phyloP scores from a whole-genome alignment of 306 rosid species.

The Prosopis cineraria region DNA sequence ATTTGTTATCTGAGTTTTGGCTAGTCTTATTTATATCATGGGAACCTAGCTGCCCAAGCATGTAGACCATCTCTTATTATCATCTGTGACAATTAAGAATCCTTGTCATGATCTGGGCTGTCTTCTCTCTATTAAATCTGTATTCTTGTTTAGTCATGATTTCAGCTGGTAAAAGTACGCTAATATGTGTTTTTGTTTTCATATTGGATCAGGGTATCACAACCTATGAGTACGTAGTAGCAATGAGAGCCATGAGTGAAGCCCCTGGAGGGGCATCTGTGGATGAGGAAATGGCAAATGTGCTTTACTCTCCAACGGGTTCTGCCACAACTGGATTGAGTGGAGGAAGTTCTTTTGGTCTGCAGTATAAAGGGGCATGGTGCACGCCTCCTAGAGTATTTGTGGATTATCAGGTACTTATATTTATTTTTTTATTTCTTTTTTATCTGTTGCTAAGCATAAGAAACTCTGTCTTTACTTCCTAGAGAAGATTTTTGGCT shows the following conservation, averaged over 20 bases:
- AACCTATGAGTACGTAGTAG: constrained; percentile 93
- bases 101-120: neutral
- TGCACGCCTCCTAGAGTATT: constrained; percentile 98
- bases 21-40: neutral
- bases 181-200: constrained; percentile 25
- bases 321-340: constrained; percentile 97
- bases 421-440: constrained; percentile 11
- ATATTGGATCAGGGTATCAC: constrained; percentile 82
- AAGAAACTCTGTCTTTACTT: constrained; percentile 22
- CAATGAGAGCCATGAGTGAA: constrained; percentile 96
- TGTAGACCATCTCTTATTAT: neutral
- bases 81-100: neutral
- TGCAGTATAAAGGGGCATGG: constrained; percentile 95
- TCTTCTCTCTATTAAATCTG: neutral
- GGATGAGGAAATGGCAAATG: constrained; percentile 74
- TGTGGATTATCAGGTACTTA: constrained; percentile 89
- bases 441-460: constrained; percentile 11
- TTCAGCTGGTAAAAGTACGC: constrained; percentile 21
- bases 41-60: neutral
- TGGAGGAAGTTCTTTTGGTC: constrained; percentile 94
- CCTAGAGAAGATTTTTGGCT: constrained; percentile 23
- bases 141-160: constrained; percentile 28
- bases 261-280: constrained; percentile 67
- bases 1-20: neutral
- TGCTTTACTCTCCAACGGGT: constrained; percentile 80